Percentiles rank a stretch among this genome's conserved stretches.
phyloP scores from a whole-genome alignment of 179 eudicot genomes.

The Beta lomatogona region DNA sequence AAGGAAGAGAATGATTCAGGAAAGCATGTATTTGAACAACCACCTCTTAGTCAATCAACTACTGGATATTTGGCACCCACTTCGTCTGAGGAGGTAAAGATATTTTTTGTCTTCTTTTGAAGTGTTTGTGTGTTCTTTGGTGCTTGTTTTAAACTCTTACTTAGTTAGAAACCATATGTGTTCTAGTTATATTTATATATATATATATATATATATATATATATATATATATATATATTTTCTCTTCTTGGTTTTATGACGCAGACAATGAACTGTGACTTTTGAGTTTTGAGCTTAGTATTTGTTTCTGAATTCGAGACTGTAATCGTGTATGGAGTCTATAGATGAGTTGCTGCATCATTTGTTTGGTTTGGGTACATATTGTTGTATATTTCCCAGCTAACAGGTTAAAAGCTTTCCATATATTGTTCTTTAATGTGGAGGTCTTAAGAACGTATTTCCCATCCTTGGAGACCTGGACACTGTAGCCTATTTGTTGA shows the following conservation, averaged over 20 bases:
- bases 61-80: conserved; percentile 60
- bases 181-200: too few species aligned
- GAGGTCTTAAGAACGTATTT: neutral
- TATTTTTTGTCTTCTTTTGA: neutral
- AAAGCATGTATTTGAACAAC: conserved; percentile 49
- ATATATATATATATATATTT: too few species aligned
- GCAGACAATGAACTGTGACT: neutral
- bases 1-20: conserved; percentile 18
- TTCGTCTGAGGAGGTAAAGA: conserved; percentile 76
- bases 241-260: too few species aligned
- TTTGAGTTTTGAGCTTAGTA: too few species aligned
- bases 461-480: neutral
- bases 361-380: conserved; percentile 1
- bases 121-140: neutral
- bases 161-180: neutral
- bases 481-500: neutral
- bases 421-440: neutral
- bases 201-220: too few species aligned
- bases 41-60: conserved; percentile 72
- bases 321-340: neutral
- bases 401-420: too few species aligned
- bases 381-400: neutral
- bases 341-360: too few species aligned
- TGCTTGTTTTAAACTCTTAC: neutral
- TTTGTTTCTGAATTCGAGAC: too few species aligned